Evolutionary conservation across 768 basidiomycete genomes (phyloP), one percentile per base, ranked within the genome.

Genomic region (Pisolithus marmoratus): DNA sequence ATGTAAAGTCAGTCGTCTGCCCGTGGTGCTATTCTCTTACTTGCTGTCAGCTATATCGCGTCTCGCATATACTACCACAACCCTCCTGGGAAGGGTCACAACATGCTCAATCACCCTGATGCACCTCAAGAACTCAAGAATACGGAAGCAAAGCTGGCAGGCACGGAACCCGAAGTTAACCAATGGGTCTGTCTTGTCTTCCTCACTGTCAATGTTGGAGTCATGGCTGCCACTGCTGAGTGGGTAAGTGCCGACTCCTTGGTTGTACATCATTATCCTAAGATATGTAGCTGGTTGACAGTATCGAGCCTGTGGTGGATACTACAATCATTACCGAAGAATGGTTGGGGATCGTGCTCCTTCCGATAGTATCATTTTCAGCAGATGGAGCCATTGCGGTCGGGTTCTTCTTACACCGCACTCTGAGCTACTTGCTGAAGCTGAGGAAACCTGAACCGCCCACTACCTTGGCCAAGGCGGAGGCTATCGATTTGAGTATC

Each of bases 401-500:
- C 24, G 70, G 76, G 15, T 84, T 77, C 64, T 86, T 84, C 66
- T 4, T 51, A 27, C 49, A 50, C 17, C 44, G 54, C 27, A 42
- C 23, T 14, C 22, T 49, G 24, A 19, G 45, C 27, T 38, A 23
- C 23, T 8, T 52, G n/a, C 11, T 29, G 20, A 55, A 37, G 42
- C 38, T 40, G 38, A 46, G 70, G 36, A 64, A 70, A 4, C 69
- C 70, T 0, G 69, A 62, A 37, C 58, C 78, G 15, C 84, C 84
- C 1, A 70, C 72, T 5, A 74, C 76, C n/a, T 69, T 87, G 20
- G 87, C 87, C 0, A 80, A 80, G 60, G 84, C 76, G 1, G 76
- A 81, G 22, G 82, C 85, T 5, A 90, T 90, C 52, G 87, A 90
- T 62, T 74, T 88, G 43, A 83, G 82, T 59, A 87, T 89, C 51